Conservation (phyloP, 2,329 filamentous ascomycete genomes). For the Pyrenophora seminiperda region DNA sequence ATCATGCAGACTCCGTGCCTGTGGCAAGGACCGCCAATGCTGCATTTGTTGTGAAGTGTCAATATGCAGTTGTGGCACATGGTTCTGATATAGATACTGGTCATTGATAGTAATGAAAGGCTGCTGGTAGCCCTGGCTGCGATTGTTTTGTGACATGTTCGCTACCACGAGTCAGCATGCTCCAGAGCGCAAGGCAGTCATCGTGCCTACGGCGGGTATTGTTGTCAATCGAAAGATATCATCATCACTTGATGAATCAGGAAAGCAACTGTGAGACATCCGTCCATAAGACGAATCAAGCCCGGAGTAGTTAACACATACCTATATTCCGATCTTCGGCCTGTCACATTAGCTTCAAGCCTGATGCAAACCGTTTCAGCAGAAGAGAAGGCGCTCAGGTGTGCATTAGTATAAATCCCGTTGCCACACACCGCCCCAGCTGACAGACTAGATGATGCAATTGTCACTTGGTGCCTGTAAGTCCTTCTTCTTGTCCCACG, state of each 20-base stretch:
- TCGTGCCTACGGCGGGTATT: background rate
- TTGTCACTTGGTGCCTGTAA: slow-evolving; percentile 12
- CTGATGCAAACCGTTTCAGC: slow-evolving; percentile 25
- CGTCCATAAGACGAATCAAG: background rate
- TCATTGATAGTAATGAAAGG: slow-evolving; percentile 23
- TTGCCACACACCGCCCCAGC: slow-evolving; percentile 39
- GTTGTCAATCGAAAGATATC: no score
- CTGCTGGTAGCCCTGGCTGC: slow-evolving; percentile 18
- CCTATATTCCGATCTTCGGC: slow-evolving; percentile 13
- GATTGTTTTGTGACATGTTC: slow-evolving; percentile 38
- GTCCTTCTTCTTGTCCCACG: slow-evolving; percentile 29
- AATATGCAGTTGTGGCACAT: slow-evolving; percentile 14
- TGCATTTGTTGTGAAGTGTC: slow-evolving; percentile 15
- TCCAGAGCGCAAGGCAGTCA: slow-evolving; percentile 10
- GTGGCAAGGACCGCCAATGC: slow-evolving; percentile 24
- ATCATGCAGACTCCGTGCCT: slow-evolving; percentile 18
- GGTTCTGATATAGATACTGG: slow-evolving; percentile 18
- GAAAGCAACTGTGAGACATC: background rate
- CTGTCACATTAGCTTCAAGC: slow-evolving; percentile 37
- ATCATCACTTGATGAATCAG: no score
- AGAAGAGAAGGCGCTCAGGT: slow-evolving; percentile 29
- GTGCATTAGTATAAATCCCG: slow-evolving; percentile 43
- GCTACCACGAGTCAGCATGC: slow-evolving; percentile 32
- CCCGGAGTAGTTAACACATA: slow-evolving; percentile 3
- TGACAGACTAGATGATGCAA: slow-evolving; percentile 27